Percentiles rank a stretch among this genome's conserved stretches.
Conservation (phyloP, 805 yeast genomes). For the Nakazawaea populi region DNA sequence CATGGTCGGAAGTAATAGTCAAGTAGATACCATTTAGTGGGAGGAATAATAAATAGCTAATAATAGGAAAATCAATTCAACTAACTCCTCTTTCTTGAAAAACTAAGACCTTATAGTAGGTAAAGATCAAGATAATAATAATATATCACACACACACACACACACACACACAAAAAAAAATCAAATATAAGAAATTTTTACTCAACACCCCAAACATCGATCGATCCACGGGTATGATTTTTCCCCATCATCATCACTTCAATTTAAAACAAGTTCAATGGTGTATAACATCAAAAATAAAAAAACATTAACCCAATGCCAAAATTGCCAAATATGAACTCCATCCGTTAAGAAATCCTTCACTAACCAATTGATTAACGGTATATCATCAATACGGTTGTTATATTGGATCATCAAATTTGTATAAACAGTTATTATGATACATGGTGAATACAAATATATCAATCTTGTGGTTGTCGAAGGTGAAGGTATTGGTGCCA, state of each 20-base stretch:
- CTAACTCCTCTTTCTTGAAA: too few species aligned
- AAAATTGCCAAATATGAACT: constrained; percentile 83
- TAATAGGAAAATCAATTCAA: too few species aligned
- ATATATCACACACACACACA: too few species aligned
- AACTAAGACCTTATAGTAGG: too few species aligned
- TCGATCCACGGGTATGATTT: too few species aligned
- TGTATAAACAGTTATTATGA: constrained; percentile 91
- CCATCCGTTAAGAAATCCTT: constrained; percentile 20
- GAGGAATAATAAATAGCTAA: too few species aligned
- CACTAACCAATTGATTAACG: constrained; percentile 25
- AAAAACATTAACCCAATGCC: constrained; percentile 95
- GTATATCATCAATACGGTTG: constrained; percentile 59
- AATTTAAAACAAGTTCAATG: constrained; percentile 52
- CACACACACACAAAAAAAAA: constrained; percentile 11
- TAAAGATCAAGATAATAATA: too few species aligned
- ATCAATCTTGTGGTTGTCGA: constrained; percentile 45
- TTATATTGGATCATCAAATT: constrained; percentile 88
- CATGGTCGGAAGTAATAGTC: too few species aligned
- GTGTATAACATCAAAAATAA: constrained; percentile 75
- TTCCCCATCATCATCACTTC: constrained; percentile 7
- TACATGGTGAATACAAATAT: constrained; percentile 89
- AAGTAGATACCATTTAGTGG: too few species aligned
- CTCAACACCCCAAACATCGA: too few species aligned
- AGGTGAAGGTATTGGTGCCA: constrained; percentile 2
- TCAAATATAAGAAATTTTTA: constrained; percentile 1